A percentile compares a stretch with the other conserved stretches of the same genome.
Conservation (phyloP, 1,284 basidiomycete genomes). For the Ustilago tritici region DNA sequence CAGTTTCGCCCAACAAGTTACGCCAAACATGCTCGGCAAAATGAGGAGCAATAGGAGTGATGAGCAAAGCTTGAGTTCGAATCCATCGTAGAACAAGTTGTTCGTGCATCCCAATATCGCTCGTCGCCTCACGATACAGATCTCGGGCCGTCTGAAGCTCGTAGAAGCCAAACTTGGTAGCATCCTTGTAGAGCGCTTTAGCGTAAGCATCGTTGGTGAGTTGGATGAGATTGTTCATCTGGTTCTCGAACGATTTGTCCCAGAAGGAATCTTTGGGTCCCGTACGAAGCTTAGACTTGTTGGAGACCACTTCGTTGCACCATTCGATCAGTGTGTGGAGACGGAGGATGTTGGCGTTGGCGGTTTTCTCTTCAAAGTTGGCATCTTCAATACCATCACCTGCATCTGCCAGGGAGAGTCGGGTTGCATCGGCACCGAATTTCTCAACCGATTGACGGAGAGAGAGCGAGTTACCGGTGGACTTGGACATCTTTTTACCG, state of each 20-base stretch:
- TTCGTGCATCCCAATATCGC: constrained; percentile 86
- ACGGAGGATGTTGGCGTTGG: constrained; percentile 95
- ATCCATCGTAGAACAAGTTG: constrained; percentile 83
- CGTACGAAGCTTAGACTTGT: constrained; percentile 78
- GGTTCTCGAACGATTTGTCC: constrained; percentile 90
- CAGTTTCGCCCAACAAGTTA: constrained; percentile 78
- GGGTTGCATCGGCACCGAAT: constrained; percentile 92
- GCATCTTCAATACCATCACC: constrained; percentile 97
- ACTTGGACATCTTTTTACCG: constrained; percentile 99
- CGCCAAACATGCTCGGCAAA: constrained; percentile 91
- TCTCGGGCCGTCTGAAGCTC: constrained; percentile 92
- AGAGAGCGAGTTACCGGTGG: constrained; percentile 76
- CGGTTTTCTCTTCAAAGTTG: constrained; percentile 98
- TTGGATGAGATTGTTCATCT: constrained; percentile 87
- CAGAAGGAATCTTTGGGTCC: constrained; percentile 69
- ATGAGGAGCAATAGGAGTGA: constrained; percentile 92
- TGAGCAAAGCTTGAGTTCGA: constrained; percentile 80
- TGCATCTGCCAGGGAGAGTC: constrained; percentile 92
- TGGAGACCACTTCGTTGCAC: constrained; percentile 83
- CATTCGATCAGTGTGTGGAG: constrained; percentile 90
- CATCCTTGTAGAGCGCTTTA: constrained; percentile 94
- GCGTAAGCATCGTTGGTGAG: constrained; percentile 75
- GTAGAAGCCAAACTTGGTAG: constrained; percentile 94
- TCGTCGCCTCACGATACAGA: constrained; percentile 92
- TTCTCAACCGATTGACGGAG: constrained; percentile 71